These are phyloP conservation scores for Plasmodium gonderi DNA, from an alignment of 169 alveolate species.

Conservation along the genomic window DNA sequence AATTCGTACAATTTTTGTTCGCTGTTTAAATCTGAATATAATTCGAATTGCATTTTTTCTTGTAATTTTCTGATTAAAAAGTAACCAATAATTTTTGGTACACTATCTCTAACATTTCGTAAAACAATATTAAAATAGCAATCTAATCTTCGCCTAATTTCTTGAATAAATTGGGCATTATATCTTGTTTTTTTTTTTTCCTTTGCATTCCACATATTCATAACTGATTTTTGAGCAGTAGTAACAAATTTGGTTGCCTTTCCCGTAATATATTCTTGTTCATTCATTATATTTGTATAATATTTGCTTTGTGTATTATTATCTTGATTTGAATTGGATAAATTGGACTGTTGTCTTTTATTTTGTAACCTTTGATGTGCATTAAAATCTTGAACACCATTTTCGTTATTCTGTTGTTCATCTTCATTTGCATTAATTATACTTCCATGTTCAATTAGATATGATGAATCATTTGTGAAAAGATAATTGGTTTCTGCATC, in stretches of 20 bases:
- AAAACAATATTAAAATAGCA: conserved; percentile 95
- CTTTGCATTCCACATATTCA: conserved; percentile 76
- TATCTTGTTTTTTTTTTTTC: conserved; percentile 86
- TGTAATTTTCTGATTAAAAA: conserved; percentile 88
- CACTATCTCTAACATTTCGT: conserved; percentile 96
- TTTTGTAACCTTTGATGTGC: conserved; percentile 3
- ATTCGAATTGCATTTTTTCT: conserved; percentile 80
- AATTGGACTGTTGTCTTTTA: conserved; percentile 38
- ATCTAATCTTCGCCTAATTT: conserved; percentile 95
- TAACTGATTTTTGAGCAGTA: conserved; percentile 78
- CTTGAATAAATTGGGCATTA: conserved; percentile 90
- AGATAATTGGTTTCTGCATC: conserved; percentile 93
- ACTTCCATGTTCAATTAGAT: conserved; percentile 88
- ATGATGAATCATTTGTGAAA: conserved; percentile 95
- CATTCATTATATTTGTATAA: conserved; percentile 36
- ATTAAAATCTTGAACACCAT: background rate
- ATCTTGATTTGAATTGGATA: conserved; percentile 17
- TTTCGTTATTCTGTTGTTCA: conserved; percentile 75
- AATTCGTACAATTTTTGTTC: conserved; percentile 78
- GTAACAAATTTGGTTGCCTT: conserved; percentile 81
- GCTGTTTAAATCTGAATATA: conserved; percentile 80
- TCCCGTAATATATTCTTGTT: conserved; percentile 74
- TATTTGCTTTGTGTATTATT: conserved; percentile 8
- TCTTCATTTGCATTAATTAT: conserved; percentile 75
- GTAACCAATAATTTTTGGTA: conserved; percentile 97